phyloP scores from a whole-genome alignment of 2,329 filamentous ascomycete genomes.

The Geosmithia flava region DNA sequence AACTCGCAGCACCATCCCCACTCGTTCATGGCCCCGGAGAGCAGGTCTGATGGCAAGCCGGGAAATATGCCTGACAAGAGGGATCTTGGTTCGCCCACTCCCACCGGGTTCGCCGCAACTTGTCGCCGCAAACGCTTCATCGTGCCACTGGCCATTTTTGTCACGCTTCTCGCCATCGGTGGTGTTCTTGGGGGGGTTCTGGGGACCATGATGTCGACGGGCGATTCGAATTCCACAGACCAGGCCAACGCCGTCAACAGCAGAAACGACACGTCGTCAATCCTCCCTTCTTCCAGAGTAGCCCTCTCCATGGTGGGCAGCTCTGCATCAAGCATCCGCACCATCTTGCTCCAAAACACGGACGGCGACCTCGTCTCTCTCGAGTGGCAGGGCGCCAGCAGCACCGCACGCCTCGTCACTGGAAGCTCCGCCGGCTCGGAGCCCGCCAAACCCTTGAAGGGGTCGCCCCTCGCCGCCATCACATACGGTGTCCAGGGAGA shows the following conservation, averaged over 20 bases:
- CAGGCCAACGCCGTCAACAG: not conserved
- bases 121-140: not conserved
- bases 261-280: not conserved
- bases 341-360: not conserved
- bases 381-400: slow-evolving; percentile 2
- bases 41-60: not conserved
- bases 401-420: not conserved
- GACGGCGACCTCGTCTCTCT: slow-evolving; percentile 1
- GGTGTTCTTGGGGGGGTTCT: slow-evolving; percentile 1
- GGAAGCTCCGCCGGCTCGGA: not conserved
- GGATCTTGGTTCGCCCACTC: not conserved
- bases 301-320: not conserved
- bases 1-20: not conserved
- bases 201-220: not conserved
- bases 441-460: not conserved
- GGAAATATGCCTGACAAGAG: not conserved
- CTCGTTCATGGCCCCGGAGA: not conserved
- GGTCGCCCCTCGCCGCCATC: not conserved
- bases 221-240: not conserved
- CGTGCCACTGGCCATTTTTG: not conserved
- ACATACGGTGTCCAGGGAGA: not conserved
- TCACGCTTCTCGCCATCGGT: slow-evolving; percentile 1
- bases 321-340: not conserved
- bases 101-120: not conserved
- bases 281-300: not conserved